Conservation (phyloP, 1,139 yeast species). For the Candida dubliniensis region DNA sequence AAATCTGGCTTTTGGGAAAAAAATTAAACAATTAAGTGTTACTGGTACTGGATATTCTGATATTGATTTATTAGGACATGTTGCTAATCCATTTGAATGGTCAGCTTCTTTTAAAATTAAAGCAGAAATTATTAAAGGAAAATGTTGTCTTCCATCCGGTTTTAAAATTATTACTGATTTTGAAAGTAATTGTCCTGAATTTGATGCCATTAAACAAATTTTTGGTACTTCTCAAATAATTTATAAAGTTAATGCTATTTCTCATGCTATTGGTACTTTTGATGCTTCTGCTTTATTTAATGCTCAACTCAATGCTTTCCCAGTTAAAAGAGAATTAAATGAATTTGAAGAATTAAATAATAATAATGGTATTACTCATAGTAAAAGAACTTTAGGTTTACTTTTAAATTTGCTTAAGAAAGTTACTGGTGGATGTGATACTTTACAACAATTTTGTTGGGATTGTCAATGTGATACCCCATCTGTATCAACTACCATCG, state of each 20-base stretch:
- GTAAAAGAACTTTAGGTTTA: slow-evolving; percentile 9
- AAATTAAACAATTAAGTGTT: slow-evolving; percentile 7
- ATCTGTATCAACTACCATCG: background rate
- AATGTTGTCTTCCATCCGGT: slow-evolving; percentile 13
- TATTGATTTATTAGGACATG: slow-evolving; percentile 9
- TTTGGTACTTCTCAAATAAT: slow-evolving; percentile 6
- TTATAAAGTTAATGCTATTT: slow-evolving; percentile 6
- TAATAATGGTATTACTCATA: slow-evolving; percentile 4
- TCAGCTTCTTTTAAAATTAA: slow-evolving; percentile 12
- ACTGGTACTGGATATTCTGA: slow-evolving; percentile 13
- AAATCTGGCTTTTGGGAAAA: slow-evolving; percentile 5
- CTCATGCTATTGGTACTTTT: slow-evolving; percentile 5
- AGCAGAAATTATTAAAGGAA: slow-evolving; percentile 11
- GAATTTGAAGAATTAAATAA: slow-evolving; percentile 3
- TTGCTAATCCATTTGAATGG: slow-evolving; percentile 12
- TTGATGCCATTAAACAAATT: slow-evolving; percentile 5
- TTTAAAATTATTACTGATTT: slow-evolving; percentile 52
- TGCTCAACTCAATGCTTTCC: slow-evolving; percentile 4
- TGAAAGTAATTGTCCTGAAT: slow-evolving; percentile 69
- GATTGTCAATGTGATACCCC: slow-evolving; percentile 10
- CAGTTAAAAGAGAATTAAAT: slow-evolving; percentile 9
- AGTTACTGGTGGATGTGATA: slow-evolving; percentile 6
- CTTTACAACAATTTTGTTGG: slow-evolving; percentile 12
- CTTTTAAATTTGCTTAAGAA: slow-evolving; percentile 5
- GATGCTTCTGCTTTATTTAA: slow-evolving; percentile 5